phyloP scores from a whole-genome alignment of 257 asterid species.

The Nicotiana obtusifolia region DNA sequence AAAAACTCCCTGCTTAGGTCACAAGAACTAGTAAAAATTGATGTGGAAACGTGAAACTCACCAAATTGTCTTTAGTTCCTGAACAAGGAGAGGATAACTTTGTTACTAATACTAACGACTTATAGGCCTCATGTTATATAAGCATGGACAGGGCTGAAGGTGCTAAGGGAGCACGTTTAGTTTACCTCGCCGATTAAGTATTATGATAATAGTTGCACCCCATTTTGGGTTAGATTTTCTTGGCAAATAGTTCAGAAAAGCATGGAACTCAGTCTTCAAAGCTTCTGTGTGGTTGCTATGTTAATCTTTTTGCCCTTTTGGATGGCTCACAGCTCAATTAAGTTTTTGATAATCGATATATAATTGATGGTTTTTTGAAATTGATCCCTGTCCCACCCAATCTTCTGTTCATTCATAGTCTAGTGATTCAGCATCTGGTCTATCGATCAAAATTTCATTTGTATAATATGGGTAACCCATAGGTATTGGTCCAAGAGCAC shows the following conservation, averaged over 20 bases:
- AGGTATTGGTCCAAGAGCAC: not conserved
- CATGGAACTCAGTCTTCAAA: not conserved
- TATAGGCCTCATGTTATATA: not conserved
- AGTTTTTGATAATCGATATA: not conserved
- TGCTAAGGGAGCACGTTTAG: not conserved
- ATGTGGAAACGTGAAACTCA: not conserved
- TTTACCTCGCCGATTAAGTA: not conserved
- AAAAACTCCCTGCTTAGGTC: not conserved
- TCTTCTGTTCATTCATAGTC: not conserved
- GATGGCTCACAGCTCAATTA: not conserved
- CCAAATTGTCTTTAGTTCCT: not conserved
- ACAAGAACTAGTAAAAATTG: not conserved
- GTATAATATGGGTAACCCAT: not conserved
- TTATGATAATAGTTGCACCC: not conserved
- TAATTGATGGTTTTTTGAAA: not conserved
- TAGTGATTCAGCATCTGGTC: not conserved
- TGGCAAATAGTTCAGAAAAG: not conserved
- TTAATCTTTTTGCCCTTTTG: not conserved
- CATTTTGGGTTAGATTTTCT: not conserved
- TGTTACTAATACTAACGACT: not conserved
- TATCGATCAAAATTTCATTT: not conserved
- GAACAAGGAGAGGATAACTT: not conserved
- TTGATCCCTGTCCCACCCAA: not conserved
- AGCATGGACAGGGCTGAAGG: not conserved
- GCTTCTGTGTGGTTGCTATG: not conserved